Evolutionary conservation across 352 stramenopile genomes (phyloP).

Genomic region (Halophytophthora polymorphica): DNA sequence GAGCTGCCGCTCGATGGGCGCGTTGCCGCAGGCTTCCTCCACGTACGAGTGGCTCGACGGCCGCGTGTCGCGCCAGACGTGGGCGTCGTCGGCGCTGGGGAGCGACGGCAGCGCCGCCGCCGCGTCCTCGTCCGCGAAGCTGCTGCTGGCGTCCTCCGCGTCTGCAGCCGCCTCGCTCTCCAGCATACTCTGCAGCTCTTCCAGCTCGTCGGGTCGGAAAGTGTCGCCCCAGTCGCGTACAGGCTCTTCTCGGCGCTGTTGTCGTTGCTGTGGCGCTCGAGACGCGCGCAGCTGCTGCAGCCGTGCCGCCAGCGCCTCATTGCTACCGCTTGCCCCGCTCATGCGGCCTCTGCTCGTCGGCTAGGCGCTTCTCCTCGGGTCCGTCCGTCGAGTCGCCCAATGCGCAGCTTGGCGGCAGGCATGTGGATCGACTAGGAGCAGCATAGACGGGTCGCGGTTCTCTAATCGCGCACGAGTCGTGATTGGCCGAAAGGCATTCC

Average conservation of each 20-base stretch:
- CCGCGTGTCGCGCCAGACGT: slow-evolving; percentile 19
- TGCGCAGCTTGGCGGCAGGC: too few species aligned
- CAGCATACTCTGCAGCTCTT: slow-evolving; percentile 22
- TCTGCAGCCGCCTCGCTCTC: slow-evolving; percentile 4
- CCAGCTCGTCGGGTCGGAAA: slow-evolving; percentile 12
- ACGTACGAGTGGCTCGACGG: slow-evolving; percentile 16
- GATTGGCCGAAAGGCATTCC: too few species aligned
- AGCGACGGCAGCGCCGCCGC: not conserved
- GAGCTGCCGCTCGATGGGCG: slow-evolving; percentile 12
- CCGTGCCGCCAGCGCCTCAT: slow-evolving; percentile 10
- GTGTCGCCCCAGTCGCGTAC: slow-evolving; percentile 14
- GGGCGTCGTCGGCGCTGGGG: not conserved
- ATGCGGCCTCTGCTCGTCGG: too few species aligned
- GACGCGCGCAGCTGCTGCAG: slow-evolving; percentile 14
- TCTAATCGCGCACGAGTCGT: not conserved
- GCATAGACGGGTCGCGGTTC: too few species aligned
- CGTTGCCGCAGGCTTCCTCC: slow-evolving; percentile 7
- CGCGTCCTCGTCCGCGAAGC: slow-evolving; percentile 3
- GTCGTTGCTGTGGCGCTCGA: not conserved
- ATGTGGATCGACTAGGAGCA: too few species aligned
- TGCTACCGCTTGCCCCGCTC: slow-evolving; percentile 1
- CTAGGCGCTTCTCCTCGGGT: too few species aligned
- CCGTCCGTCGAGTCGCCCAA: too few species aligned
- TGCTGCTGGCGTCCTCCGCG: slow-evolving; percentile 5
- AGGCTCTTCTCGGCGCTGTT: slow-evolving; percentile 2